Conservation (phyloP, 257 asterid genomes). For the Solanum virginianum region DNA sequence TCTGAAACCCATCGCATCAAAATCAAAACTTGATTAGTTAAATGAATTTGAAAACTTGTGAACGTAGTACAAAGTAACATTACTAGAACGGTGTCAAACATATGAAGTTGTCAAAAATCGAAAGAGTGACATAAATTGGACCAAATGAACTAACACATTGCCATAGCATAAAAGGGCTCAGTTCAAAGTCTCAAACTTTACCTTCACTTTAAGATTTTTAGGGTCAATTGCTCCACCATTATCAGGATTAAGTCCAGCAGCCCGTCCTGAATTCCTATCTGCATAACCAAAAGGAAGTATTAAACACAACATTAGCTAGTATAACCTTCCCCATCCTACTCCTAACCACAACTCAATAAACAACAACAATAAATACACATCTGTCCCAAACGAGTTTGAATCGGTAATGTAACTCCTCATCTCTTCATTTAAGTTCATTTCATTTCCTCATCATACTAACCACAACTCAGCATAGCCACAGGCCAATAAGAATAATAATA, state of each 20-base stretch:
- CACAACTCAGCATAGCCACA: neutral
- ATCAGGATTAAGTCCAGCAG: constrained; percentile 27
- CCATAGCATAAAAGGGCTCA: neutral
- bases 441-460: neutral
- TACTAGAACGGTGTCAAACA: neutral
- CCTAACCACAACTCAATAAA: neutral
- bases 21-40: neutral
- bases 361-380: neutral
- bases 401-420: neutral
- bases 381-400: neutral
- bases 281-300: neutral
- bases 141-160: neutral
- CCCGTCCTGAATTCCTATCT: constrained; percentile 29
- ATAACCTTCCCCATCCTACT: neutral
- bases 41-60: neutral
- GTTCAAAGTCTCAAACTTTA: neutral
- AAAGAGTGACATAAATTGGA: neutral
- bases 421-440: neutral
- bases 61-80: neutral
- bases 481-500: neutral
- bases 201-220: constrained; percentile 39
- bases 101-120: neutral
- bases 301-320: neutral
- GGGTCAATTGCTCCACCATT: constrained; percentile 23
- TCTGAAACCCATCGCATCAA: neutral